Conservation (phyloP, 371 early-diverging fungal species). For the Rhizopus arrhizus region DNA sequence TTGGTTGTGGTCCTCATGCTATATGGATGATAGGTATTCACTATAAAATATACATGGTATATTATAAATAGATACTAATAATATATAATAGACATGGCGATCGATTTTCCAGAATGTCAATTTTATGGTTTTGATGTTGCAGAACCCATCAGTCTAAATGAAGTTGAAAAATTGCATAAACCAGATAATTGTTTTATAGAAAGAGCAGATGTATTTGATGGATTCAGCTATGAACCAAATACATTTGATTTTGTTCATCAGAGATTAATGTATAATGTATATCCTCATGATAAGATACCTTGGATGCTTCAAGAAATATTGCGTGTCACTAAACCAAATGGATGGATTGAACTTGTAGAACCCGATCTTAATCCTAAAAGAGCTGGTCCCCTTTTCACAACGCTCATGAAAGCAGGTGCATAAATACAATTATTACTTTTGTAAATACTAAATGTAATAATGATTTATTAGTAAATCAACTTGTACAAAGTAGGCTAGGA, state of each 20-base stretch:
- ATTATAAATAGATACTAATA: background rate
- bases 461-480: constrained; percentile 3
- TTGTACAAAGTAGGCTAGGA: constrained; percentile 12
- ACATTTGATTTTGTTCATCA: constrained; percentile 44
- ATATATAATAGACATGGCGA: constrained; percentile 31
- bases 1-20: constrained; percentile 38
- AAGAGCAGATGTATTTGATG: constrained; percentile 24
- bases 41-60: background rate
- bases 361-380: constrained; percentile 17
- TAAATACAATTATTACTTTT: background rate
- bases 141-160: constrained; percentile 16
- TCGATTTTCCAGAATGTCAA: constrained; percentile 35
- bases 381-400: constrained; percentile 21
- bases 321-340: constrained; percentile 39
- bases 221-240: constrained; percentile 21
- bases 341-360: constrained; percentile 44
- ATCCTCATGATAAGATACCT: constrained; percentile 26
- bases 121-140: constrained; percentile 37
- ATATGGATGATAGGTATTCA: constrained; percentile 27
- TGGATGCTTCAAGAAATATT: constrained; percentile 27
- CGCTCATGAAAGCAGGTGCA: constrained; percentile 13
- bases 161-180: constrained; percentile 14
- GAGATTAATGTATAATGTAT: constrained; percentile 32
- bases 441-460: background rate
- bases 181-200: constrained; percentile 31